Base-by-base conservation (phyloP, 352 stramenopile species). In the Pythium volutum region DNA sequence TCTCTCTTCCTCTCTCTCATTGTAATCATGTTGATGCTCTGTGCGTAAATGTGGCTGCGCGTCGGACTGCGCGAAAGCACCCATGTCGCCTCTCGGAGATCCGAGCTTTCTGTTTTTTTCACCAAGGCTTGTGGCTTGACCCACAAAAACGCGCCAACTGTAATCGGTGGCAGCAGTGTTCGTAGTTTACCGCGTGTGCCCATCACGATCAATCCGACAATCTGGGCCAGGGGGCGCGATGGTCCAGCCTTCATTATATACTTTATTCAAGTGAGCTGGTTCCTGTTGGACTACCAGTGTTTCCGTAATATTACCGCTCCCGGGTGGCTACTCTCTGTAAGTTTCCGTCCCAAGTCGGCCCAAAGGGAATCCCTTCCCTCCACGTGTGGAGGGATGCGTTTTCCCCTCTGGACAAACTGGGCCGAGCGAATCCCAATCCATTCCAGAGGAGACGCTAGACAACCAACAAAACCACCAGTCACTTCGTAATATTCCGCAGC, bases 401-500 rank as follows among this genome's bases (percentile, higher is more conserved):
- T 43, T 43, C 26, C 52, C 36, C 38, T 58, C 51, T 58, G 51
- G 31, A 15, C n/a, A n/a, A 52, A 45, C 47, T 33, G 48, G 51
- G n/a, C 23, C 27, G 46, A 53, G 47, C 43, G 49, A 53, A 65
- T 58, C 56, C 45, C 50, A 47, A n/a, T n/a, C n/a, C n/a, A n/a
- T n/a, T 56, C 42, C 29, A 33, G 16, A 26, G 29, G 27, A 36
- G 33, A 27, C 33, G 1, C 36, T 11, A 23, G 27, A 41, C 16
- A 54, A 49, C 51, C 51, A 48, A 38, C 34, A 38, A 48, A 34
- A 4, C 16, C 16, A 25, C 31, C 14, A 59, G 31, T 51, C 60
- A 67, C 52, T 67, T 67, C 52, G 60, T 42, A n/a, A 36, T 36
- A 55, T 67, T 67, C 55, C 43, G 43, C 49, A 22, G n/a, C 34